Percentiles rank a stretch among this genome's conserved stretches.
These are phyloP conservation scores for Colletotrichum zoysiae DNA, from an alignment of 2,329 filamentous ascomycete genomes.

Conservation along the genomic window DNA sequence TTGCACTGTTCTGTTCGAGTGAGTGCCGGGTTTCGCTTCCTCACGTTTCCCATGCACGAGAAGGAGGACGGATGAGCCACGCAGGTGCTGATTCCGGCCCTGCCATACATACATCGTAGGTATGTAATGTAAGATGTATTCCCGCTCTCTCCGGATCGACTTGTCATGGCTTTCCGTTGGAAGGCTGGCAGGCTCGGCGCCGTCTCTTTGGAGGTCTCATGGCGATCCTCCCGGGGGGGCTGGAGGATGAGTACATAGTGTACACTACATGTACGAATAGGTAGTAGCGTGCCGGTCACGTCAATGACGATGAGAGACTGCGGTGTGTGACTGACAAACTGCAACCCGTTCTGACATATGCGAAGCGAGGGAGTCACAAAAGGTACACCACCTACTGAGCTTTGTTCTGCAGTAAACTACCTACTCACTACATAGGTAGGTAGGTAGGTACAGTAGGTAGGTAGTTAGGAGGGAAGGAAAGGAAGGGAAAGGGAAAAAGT, in stretches of 20 bases:
- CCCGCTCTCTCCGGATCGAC: slow-evolving; percentile 9
- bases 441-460: too few species aligned
- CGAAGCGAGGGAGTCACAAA: not conserved
- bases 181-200: slow-evolving; percentile 12
- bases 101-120: not conserved
- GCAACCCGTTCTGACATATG: not conserved
- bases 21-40: not conserved
- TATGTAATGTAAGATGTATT: not conserved
- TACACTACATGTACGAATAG: too few species aligned
- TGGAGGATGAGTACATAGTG: too few species aligned
- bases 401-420: not conserved
- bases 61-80: slow-evolving; percentile 7
- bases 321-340: slow-evolving; percentile 1
- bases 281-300: not conserved
- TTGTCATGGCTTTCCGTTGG: not conserved
- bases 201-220: slow-evolving; percentile 20
- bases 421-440: too few species aligned
- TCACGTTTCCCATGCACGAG: not conserved
- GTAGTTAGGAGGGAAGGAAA: not conserved
- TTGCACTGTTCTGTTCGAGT: not conserved
- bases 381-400: not conserved
- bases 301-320: not conserved
- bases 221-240: slow-evolving; percentile 18
- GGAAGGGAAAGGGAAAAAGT: slow-evolving; percentile 7
- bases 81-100: slow-evolving; percentile 28